These are phyloP conservation scores for Aspergillus bertholletiae DNA, from an alignment of 495 filamentous ascomycete species.

Conservation along the genomic window DNA sequence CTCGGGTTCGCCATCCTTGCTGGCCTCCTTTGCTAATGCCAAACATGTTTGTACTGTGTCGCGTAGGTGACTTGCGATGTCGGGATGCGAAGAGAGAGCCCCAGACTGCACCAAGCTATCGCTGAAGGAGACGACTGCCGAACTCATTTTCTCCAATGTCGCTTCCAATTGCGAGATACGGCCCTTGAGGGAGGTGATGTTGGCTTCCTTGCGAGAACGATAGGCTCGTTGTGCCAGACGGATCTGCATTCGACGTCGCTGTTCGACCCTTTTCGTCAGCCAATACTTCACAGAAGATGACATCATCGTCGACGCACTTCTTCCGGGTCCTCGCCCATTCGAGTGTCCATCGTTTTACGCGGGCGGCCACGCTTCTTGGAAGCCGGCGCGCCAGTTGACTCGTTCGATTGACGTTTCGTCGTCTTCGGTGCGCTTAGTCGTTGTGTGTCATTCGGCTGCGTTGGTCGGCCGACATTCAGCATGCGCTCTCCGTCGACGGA, in stretches of 20 bases:
- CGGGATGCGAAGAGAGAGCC: constrained; percentile 32
- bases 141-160: constrained; percentile 71
- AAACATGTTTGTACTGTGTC: constrained; percentile 29
- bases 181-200: constrained; percentile 67
- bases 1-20: constrained; percentile 3
- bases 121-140: constrained; percentile 65
- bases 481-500: neutral
- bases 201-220: constrained; percentile 77
- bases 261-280: neutral
- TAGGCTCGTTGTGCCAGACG: constrained; percentile 83
- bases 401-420: constrained; percentile 6
- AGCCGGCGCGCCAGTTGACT: constrained; percentile 4
- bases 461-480: neutral
- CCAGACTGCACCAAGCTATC: constrained; percentile 53
- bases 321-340: constrained; percentile 14
- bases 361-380: constrained; percentile 19
- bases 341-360: constrained; percentile 8
- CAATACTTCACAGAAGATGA: neutral
- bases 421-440: neutral
- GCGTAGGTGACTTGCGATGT: constrained; percentile 33
- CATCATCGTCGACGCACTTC: constrained; percentile 15
- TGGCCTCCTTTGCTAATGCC: constrained; percentile 19
- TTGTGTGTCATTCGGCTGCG: neutral
- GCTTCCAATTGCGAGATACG: constrained; percentile 62
- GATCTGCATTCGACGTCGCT: constrained; percentile 86